Base-by-base conservation (phyloP, 1,139 yeast species). In the Kurtzmaniella quercitrusa region DNA sequence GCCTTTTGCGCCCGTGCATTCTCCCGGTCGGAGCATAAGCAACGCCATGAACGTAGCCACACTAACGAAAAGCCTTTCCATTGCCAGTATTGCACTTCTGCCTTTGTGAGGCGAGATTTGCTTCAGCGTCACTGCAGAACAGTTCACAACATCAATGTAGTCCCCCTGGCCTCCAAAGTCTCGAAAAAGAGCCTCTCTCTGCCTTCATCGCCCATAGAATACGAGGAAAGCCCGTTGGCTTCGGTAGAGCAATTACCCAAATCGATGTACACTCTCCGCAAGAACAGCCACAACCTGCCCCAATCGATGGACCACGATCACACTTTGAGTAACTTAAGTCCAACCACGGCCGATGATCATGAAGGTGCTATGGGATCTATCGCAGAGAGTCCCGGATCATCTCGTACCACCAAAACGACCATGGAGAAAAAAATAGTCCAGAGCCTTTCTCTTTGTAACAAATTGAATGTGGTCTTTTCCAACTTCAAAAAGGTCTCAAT, bases 1-100 rank as follows among this genome's bases (percentile, higher is more conserved):
- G 82, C 86, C 19, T 86, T 81, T 58, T 87, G 95, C 56, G 88
- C 90, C 37, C 70, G 90, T 53, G 86, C 90, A 1, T 87, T 87
- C 58, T 82, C 91, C 8, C 68, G 95, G 40, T 80, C 88, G 19
- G 95, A 87, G 57, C 95, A 87, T 60, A 80, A 85, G 56, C 81
- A 85, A 45, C 77, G 95, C 41, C 95, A 87, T 57, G 95, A 87
- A 58, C 66, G 94, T 33, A 83, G 91, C 2, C 95, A 87, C 57
- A 85, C 93, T 18, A 86, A 86, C 55, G 90, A 85, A 53, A 82
- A 87, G 51, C 94, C 94, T 0, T 86, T 84, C 63, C 85, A 82
- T 50, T 86, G 95, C 54, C 69, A 78, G 37, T 75, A 81, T 41
- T 86, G 94, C 55, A 75, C 83, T 2, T 77, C 85, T 38, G 79